Evolutionary conservation across 352 stramenopile genomes (phyloP).

Genomic region (Phytopythium aichiense): DNA sequence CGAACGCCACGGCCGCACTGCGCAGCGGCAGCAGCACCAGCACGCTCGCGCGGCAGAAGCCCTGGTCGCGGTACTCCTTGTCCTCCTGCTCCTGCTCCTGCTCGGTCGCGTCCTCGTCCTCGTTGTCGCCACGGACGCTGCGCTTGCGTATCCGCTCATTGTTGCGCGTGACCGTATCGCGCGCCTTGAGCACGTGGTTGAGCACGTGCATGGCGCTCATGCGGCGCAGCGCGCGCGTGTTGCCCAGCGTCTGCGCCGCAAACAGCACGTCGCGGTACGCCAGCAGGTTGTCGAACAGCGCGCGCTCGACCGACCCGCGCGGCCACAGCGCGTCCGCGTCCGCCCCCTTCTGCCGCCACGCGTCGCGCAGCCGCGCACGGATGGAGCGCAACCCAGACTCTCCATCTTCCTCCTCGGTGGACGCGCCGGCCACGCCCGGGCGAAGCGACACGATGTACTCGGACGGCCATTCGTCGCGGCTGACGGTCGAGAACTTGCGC

Average conservation of each 20-base stretch:
- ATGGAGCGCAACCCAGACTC: slow-evolving; percentile 33
- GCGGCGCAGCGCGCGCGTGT: slow-evolving; percentile 45
- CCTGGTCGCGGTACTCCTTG: slow-evolving; percentile 77
- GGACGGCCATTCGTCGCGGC: slow-evolving; percentile 14
- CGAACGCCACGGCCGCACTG: slow-evolving; percentile 56
- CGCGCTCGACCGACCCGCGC: slow-evolving; percentile 35
- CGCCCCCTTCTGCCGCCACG: slow-evolving; percentile 42
- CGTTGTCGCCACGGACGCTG: slow-evolving; percentile 11
- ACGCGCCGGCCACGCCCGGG: slow-evolving; percentile 14
- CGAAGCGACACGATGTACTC: slow-evolving; percentile 49
- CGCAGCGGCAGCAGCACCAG: slow-evolving; percentile 65
- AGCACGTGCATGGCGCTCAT: slow-evolving; percentile 71
- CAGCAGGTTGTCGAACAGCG: slow-evolving; percentile 46
- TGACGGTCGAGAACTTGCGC: slow-evolving; percentile 33
- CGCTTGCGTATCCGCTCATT: slow-evolving; percentile 65
- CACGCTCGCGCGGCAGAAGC: slow-evolving; percentile 67
- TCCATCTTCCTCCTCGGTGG: slow-evolving; percentile 14
- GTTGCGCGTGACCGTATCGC: slow-evolving; percentile 65
- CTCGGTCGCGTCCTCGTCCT: neutral
- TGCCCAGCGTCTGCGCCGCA: slow-evolving; percentile 58
- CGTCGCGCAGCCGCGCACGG: slow-evolving; percentile 37
- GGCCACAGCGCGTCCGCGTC: slow-evolving; percentile 28
- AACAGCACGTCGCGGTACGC: slow-evolving; percentile 70
- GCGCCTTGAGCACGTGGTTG: slow-evolving; percentile 75
- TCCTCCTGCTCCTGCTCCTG: slow-evolving; percentile 27